Evolutionary conservation across 768 basidiomycete species (phyloP).

Genomic region (Hysterangium stoloniferum): DNA sequence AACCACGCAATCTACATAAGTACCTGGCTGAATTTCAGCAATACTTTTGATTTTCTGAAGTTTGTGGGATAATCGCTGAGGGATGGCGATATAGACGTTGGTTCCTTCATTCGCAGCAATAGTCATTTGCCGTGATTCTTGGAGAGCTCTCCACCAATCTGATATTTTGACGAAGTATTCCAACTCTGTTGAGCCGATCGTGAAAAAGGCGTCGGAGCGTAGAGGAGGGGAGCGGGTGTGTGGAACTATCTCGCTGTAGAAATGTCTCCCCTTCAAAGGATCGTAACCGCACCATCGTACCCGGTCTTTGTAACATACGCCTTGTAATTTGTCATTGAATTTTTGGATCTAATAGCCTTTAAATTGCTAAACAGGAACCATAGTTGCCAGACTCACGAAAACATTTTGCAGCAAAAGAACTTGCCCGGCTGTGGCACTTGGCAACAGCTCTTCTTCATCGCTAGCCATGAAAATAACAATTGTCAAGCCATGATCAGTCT

Average conservation of each 20-base stretch:
- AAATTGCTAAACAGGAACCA: background rate
- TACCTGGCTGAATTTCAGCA: constrained; percentile 1
- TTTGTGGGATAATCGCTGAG: background rate
- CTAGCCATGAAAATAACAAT: background rate
- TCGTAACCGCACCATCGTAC: constrained; percentile 13
- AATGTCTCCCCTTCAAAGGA: constrained; percentile 8
- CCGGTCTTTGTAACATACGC: constrained; percentile 8
- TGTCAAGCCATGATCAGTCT: background rate
- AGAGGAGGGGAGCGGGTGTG: background rate
- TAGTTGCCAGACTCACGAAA: background rate
- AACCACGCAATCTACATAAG: constrained; percentile 10
- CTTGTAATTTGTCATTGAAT: constrained; percentile 3
- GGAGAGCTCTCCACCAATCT: constrained; percentile 10
- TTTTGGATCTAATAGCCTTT: background rate
- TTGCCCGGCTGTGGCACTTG: constrained; percentile 5
- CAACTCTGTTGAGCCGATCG: constrained; percentile 1
- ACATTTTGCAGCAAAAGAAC: constrained; percentile 8
- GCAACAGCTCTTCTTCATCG: background rate
- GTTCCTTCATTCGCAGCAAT: background rate
- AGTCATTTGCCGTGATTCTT: background rate
- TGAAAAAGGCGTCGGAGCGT: constrained; percentile 1
- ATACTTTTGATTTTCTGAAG: background rate
- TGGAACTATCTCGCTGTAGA: background rate
- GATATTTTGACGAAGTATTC: constrained; percentile 7
- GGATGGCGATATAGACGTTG: background rate